Evolutionary conservation across 208 protist species (phyloP).

Genomic region (Angomonas ambiguus): DNA sequence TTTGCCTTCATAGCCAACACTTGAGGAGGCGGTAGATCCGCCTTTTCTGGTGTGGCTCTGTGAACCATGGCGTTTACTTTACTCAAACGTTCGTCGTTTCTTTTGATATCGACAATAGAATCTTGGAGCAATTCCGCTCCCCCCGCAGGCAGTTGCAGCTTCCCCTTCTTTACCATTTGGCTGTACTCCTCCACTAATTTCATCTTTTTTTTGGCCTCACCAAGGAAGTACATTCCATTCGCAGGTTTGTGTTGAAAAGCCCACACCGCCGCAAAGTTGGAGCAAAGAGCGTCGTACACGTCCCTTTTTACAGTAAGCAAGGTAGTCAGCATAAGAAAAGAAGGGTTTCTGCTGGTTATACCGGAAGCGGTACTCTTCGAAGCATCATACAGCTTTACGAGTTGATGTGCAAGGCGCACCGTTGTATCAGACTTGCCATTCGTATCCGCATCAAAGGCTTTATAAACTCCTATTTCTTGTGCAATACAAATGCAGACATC

Average conservation of each 20-base stretch:
- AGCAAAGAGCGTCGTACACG: slow-evolving; percentile 39
- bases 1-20: slow-evolving; percentile 22
- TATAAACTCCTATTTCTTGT: slow-evolving; percentile 57
- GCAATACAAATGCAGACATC: slow-evolving; percentile 46
- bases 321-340: slow-evolving; percentile 25
- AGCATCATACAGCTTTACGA: slow-evolving; percentile 45
- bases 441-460: slow-evolving; percentile 32
- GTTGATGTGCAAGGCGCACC: slow-evolving; percentile 42
- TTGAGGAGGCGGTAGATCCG: slow-evolving; percentile 22
- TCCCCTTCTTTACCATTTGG: slow-evolving; percentile 23
- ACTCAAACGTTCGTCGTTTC: slow-evolving; percentile 37
- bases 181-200: slow-evolving; percentile 27
- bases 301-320: slow-evolving; percentile 43
- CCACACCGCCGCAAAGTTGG: slow-evolving; percentile 39
- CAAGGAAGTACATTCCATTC: slow-evolving; percentile 27
- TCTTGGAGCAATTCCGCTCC: slow-evolving; percentile 31
- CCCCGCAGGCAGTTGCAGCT: slow-evolving; percentile 33
- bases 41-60: slow-evolving; percentile 24
- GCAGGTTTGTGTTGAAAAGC: slow-evolving; percentile 35
- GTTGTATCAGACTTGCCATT: slow-evolving; percentile 28
- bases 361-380: slow-evolving; percentile 15
- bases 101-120: slow-evolving; percentile 20
- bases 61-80: slow-evolving; percentile 65
- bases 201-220: slow-evolving; percentile 21
- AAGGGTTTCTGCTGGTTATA: slow-evolving; percentile 21